These are phyloP conservation scores for Ceratocystiopsis brevicomis DNA, from an alignment of 2,329 filamentous ascomycete species.

Conservation along the genomic window DNA sequence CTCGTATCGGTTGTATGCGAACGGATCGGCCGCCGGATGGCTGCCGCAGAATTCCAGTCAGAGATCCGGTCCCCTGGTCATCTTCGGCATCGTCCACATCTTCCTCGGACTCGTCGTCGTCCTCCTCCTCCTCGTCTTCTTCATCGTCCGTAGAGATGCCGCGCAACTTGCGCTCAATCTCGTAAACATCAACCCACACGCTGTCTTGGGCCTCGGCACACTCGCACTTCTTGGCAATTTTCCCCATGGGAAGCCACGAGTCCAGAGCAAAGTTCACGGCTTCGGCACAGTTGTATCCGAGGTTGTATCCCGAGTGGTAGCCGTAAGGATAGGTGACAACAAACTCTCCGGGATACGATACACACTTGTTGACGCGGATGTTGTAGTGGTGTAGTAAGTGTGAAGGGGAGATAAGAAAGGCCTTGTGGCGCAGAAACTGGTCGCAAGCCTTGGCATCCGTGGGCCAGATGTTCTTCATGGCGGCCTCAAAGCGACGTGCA, in stretches of 20 bases:
- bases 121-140: constrained; percentile 54
- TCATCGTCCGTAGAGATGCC: constrained; percentile 78
- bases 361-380: constrained; percentile 88
- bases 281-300: constrained; percentile 97
- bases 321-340: constrained; percentile 97
- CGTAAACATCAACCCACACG: constrained; percentile 93
- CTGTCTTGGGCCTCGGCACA: constrained; percentile 91
- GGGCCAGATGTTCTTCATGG: constrained; percentile 92
- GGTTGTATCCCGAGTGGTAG: constrained; percentile 93
- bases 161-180: constrained; percentile 83
- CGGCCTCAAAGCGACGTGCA: constrained; percentile 75
- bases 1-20: background rate
- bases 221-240: constrained; percentile 90
- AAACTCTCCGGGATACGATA: constrained; percentile 93
- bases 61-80: constrained; percentile 34
- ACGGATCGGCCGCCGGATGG: constrained; percentile 35
- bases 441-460: constrained; percentile 87
- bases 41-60: constrained; percentile 58
- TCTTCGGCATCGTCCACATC: constrained; percentile 35
- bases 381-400: constrained; percentile 74
- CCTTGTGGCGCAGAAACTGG: constrained; percentile 94
- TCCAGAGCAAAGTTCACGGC: constrained; percentile 97
- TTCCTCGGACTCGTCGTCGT: constrained; percentile 41
- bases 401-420: constrained; percentile 84
- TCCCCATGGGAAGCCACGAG: constrained; percentile 85